Evolutionary conservation across 202 grass and related monocot species (phyloP).

Genomic region (Alloteropsis angusta): DNA sequence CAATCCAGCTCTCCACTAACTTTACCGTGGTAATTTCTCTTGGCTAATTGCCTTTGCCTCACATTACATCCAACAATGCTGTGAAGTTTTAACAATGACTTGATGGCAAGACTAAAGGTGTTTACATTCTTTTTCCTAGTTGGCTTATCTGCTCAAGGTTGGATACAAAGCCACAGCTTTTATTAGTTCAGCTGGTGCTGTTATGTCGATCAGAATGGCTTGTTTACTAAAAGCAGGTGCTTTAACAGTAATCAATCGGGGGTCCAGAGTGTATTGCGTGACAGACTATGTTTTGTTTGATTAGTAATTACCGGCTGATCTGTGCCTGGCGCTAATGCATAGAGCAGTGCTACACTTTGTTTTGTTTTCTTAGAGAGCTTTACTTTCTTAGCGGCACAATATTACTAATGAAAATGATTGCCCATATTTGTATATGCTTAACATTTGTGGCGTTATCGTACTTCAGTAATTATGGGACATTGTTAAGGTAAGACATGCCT

Average conservation of each 20-base stretch:
- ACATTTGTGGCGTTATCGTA: background rate
- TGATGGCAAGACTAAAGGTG: background rate
- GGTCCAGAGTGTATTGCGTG: background rate
- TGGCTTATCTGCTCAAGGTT: background rate
- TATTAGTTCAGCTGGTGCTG: background rate
- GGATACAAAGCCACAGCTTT: background rate
- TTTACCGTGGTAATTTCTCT: constrained; percentile 18
- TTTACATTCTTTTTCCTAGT: background rate
- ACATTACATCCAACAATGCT: background rate
- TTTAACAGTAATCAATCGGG: background rate
- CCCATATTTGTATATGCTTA: background rate
- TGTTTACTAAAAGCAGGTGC: background rate
- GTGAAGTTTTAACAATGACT: background rate
- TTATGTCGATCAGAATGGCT: background rate
- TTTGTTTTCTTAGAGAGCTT: background rate
- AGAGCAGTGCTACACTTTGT: background rate
- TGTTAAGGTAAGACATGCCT: background rate
- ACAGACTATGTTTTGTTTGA: background rate
- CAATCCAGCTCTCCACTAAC: constrained; percentile 62
- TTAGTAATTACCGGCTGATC: background rate
- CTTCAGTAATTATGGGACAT: background rate
- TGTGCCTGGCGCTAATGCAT: background rate
- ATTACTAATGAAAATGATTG: background rate
- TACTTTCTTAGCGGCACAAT: background rate
- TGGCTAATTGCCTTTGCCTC: background rate